Percentiles rank a stretch among this genome's conserved stretches.
phyloP scores from a whole-genome alignment of 179 eudicot genomes.

The Sideroxylon spinosum region DNA sequence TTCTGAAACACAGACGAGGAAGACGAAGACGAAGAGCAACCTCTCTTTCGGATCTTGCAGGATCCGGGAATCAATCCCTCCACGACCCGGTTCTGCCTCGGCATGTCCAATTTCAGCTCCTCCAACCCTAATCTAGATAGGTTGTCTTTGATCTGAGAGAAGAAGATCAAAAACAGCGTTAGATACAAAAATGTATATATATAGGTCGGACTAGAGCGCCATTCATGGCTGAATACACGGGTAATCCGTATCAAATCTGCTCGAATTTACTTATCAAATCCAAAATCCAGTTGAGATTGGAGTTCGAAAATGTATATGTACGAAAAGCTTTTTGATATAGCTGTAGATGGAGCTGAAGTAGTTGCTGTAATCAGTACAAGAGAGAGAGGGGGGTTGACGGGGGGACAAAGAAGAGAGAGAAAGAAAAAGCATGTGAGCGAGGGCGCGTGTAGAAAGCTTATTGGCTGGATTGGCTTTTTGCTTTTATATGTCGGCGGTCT shows the following conservation, averaged over 20 bases:
- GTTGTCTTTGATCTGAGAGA: background rate
- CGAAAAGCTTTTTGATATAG: background rate
- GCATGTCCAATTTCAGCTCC: slow-evolving; percentile 22
- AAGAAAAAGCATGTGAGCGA: background rate
- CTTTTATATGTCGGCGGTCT: background rate
- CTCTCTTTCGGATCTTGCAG: slow-evolving; percentile 77
- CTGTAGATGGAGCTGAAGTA: background rate
- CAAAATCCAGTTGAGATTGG: background rate
- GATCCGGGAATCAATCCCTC: slow-evolving; percentile 34
- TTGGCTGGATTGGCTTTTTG: slow-evolving; percentile 2
- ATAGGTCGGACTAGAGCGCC: background rate
- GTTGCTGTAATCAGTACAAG: background rate
- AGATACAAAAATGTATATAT: background rate
- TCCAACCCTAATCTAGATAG: background rate
- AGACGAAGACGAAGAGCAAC: slow-evolving; percentile 86
- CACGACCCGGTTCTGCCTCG: slow-evolving; percentile 25
- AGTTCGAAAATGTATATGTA: background rate
- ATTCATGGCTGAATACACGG: background rate
- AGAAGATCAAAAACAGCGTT: background rate
- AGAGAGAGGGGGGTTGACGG: background rate
- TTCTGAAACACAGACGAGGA: slow-evolving; percentile 64
- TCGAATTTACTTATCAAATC: background rate
- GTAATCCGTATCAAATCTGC: background rate
- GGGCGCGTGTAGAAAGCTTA: background rate
- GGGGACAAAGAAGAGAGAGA: background rate